A percentile compares a stretch with the other conserved stretches of the same genome.
These are phyloP conservation scores for Suillus ampliporus DNA, from an alignment of 768 basidiomycete genomes.

Conservation along the genomic window DNA sequence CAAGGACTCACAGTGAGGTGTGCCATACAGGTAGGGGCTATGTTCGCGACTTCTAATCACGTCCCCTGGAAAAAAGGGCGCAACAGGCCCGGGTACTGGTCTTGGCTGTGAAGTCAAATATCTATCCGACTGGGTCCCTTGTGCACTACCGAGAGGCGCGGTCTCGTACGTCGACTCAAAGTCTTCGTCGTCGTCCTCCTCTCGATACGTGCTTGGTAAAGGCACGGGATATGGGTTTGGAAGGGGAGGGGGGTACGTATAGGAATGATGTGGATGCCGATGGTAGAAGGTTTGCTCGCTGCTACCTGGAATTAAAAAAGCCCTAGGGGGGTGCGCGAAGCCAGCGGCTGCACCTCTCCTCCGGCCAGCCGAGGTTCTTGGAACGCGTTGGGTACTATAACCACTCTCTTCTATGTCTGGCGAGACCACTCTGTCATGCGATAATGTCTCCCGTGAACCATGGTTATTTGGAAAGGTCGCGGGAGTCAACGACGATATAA, in stretches of 20 bases:
- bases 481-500: conserved; percentile 12
- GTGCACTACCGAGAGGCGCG: conserved; percentile 24
- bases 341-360: background rate
- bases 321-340: background rate
- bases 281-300: conserved; percentile 39
- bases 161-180: conserved; percentile 19
- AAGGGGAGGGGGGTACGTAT: conserved; percentile 34
- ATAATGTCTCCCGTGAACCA: conserved; percentile 5
- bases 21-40: background rate
- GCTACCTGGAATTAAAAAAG: conserved; percentile 33
- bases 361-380: conserved; percentile 2
- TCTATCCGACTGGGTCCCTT: conserved; percentile 19
- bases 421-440: conserved; percentile 1
- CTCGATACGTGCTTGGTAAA: conserved; percentile 18
- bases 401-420: conserved; percentile 14
- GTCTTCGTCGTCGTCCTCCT: conserved; percentile 24
- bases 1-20: conserved; percentile 4
- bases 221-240: conserved; percentile 19
- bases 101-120: conserved; percentile 19
- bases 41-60: background rate
- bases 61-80: conserved; percentile 14
- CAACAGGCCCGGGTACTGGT: conserved; percentile 20
- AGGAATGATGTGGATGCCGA: conserved; percentile 15
- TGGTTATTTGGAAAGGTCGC: conserved; percentile 15
- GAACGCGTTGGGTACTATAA: conserved; percentile 6